Evolutionary conservation across 106 monocot species (phyloP), one percentile per base, ranked within the genome.

Genomic region (Ottelia alismoides): DNA sequence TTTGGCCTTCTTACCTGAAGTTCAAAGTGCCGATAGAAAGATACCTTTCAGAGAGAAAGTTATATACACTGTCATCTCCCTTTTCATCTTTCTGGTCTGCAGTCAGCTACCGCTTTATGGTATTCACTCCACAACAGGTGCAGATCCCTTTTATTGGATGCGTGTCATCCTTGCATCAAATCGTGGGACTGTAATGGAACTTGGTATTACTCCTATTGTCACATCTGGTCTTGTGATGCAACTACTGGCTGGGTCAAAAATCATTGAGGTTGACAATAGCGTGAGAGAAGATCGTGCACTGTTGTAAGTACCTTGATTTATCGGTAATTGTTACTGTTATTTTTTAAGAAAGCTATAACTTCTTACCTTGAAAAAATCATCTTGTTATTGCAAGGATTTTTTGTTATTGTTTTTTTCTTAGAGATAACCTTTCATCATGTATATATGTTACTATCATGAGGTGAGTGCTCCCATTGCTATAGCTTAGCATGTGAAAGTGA

Each of bases 231-330:
- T 61, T 2, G 61, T 61, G 23, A 61, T 61, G 61, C 61, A 61
- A 25, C 61, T 61, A 3, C 18, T 61, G 27, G 61, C 46, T 28
- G 61, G 61, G 26, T 61, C 61, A 18, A 61, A 61, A 29, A 61
- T 61, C 61, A 61, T 61, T 21, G 61, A 61, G 29, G 61, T 61
- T 61, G 61, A 61, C 12, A 61, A 61, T 48, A 61, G 61, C 48
- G 61, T 61, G 61, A 46, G 61, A 4, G 57, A 57, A 25, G 57
- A 57, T 57, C 57, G 57, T 14, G 57, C 57, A 17, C 57, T 57
- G 17, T 57, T 57, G 57, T 57, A 57, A 57, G 57, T 57, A 30
- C 0, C 27, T 26, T 49, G 28, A 7, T 49, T 31, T 24, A 12
- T 35, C 35, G 9, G 5, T 35, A 12, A 12, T 6, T 35, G 9